Percentiles rank a stretch among this genome's conserved stretches.
phyloP scores from a whole-genome alignment of 768 basidiomycete genomes.

The Tricholoma hemisulphureum region DNA sequence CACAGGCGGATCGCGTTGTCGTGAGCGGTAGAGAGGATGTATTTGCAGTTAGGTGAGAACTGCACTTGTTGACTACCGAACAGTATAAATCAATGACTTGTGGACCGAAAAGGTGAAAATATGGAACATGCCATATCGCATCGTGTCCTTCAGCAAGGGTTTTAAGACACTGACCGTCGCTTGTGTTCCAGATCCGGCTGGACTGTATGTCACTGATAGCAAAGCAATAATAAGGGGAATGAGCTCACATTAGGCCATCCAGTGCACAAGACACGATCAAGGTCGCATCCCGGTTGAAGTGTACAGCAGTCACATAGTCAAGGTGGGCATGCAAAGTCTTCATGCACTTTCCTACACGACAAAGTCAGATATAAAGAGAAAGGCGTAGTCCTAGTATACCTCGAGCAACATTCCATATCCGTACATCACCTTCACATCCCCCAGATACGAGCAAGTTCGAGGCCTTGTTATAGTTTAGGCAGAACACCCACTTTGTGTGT shows the following conservation, averaged over 20 bases:
- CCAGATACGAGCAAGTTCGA: conserved; percentile 91
- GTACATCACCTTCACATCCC: conserved; percentile 88
- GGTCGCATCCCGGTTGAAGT: conserved; percentile 89
- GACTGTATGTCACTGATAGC: conserved; percentile 5
- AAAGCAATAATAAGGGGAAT: conserved; percentile 1
- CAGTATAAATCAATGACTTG: neutral
- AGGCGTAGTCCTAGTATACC: conserved; percentile 43
- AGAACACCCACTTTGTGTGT: conserved; percentile 88
- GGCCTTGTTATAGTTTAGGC: conserved; percentile 85
- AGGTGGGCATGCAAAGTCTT: conserved; percentile 89
- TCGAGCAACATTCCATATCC: conserved; percentile 86
- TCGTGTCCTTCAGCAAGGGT: conserved; percentile 90
- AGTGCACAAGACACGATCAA: conserved; percentile 89
- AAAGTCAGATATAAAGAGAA: conserved; percentile 1
- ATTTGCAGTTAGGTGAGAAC: conserved; percentile 95
- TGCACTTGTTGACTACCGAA: conserved; percentile 75
- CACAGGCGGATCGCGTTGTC: conserved; percentile 92
- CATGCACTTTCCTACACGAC: conserved; percentile 67
- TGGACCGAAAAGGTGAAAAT: neutral
- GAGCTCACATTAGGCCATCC: conserved; percentile 90
- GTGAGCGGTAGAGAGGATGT: conserved; percentile 90
- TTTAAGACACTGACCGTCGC: conserved; percentile 92
- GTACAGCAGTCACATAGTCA: conserved; percentile 92
- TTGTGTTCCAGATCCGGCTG: conserved; percentile 95
- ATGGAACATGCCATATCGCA: conserved; percentile 68